These are phyloP conservation scores for Hemileccinum rubropunctum DNA, from an alignment of 768 basidiomycete species.

Conservation along the genomic window DNA sequence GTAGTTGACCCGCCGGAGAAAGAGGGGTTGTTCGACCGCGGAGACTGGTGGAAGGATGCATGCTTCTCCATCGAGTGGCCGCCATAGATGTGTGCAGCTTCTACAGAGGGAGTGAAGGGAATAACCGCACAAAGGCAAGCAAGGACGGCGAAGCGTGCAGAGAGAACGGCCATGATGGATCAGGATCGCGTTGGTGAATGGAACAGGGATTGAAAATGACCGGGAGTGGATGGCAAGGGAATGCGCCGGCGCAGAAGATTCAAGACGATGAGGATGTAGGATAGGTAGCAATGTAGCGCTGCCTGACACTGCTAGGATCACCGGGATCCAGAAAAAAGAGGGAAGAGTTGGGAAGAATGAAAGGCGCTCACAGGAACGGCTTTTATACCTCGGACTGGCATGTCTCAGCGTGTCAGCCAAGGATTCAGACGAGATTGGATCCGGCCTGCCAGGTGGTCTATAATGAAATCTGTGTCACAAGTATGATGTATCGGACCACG, in stretches of 20 bases:
- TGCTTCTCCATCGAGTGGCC: conserved; percentile 14
- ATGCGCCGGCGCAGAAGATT: conserved; percentile 22
- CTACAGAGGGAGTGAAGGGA: conserved; percentile 35
- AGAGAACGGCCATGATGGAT: conserved; percentile 48
- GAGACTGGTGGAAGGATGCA: background rate
- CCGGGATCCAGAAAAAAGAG: conserved; percentile 49
- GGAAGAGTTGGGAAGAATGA: conserved; percentile 36
- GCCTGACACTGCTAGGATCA: conserved; percentile 38
- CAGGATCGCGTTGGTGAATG: conserved; percentile 13
- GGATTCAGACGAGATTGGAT: conserved; percentile 1
- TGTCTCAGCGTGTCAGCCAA: conserved; percentile 22
- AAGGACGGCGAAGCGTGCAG: conserved; percentile 44
- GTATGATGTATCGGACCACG: no score
- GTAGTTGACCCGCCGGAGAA: background rate
- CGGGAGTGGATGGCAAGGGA: conserved; percentile 17
- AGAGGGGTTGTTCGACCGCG: background rate
- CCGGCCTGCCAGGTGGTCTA: conserved; percentile 6
- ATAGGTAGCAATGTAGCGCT: conserved; percentile 17
- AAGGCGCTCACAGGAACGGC: conserved; percentile 1
- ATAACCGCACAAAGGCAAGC: conserved; percentile 46
- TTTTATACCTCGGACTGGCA: conserved; percentile 19
- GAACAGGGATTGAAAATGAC: background rate
- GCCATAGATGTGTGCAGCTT: conserved; percentile 38
- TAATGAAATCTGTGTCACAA: conserved; percentile 2
- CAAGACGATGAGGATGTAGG: conserved; percentile 19